Base-by-base conservation (phyloP, 2,329 filamentous ascomycete species). In the Fusarium lyarnte region DNA sequence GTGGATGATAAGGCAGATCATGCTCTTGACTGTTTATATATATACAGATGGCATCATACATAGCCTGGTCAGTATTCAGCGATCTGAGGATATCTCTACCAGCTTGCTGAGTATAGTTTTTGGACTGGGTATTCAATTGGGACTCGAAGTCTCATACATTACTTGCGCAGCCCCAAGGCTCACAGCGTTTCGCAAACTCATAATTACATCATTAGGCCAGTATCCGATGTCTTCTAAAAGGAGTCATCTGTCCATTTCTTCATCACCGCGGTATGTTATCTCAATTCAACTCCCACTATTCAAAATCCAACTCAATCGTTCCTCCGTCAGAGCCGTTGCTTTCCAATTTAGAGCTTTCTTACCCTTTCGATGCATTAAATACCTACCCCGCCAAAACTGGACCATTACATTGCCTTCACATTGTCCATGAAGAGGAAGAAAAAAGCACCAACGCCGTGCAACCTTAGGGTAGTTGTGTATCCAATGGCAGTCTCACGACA, bases 401-500 rank as follows among this genome's bases (percentile, higher is more conserved):
- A 25, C 16, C 8, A 35, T 21, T 31, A 7, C 12, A 19, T 21
- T 8, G 16, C n/a, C 17, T 14, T 16, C 12, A 9, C 9, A 23
- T 16, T 25, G 9, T 13, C 21, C 14, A 19, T 27, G 3, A 17
- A 49, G 41, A n/a, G 21, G 23, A 43, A 41, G 31, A 21, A 49
- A 27, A 33, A 23, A 31, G 47, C 23, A 5, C 39, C 10, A 36
- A 33, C 11, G 14, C 23, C 16, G 13, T 47, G 27, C 16, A 61
- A 33, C 43, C 55, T 51, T 21, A 71, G 68, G 66, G 63, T 63
- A 57, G 39, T 25, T 31, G 23, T 23, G 27, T 35, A 49, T 27
- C n/a, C 21, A 31, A 21, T 29, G 19, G 35, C 41, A 52, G 41
- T 63, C 41, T 60, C 58, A 61, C 46, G 53, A 70, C 58, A 68